Base-by-base conservation (phyloP, 1,284 basidiomycete species). In the Ceratobasidium sp. region DNA sequence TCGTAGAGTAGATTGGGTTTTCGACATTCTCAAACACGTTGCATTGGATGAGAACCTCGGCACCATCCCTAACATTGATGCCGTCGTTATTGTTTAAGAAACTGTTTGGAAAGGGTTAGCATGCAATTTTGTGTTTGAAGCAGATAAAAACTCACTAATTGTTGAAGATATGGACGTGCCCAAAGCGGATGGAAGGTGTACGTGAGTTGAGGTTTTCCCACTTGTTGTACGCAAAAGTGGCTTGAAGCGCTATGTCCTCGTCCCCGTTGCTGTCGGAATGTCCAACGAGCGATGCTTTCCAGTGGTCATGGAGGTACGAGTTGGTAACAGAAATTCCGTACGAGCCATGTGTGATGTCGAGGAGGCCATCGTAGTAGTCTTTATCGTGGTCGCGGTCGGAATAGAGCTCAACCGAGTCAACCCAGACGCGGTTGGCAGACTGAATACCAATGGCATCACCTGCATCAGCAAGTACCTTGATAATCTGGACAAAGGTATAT, bases 31-130 rank as follows among this genome's bases (percentile, higher is more conserved):
- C 62, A 48, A 84, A 87, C 57, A 87, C 85, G 79, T 87, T 87
- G 84, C 87, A 87, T 81, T 88, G 84, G 65, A 88, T 86, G 0
- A 67, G 30, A 30, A 35, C 41, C 27, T 27, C 65, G 16, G 65
- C 41, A n/a, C 65, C 65, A 23, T 44, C n/a, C 35, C 44, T 10
- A 23, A 38, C 10, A 35, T 64, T 64, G 4, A 44, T 44, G 12
- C 46, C 65, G 20, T 67, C 65, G 20, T 67, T 67, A 33, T 67
- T 67, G 27, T 23, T 50, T 44, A 67, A 14, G 23, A 67, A 67
- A 44, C 65, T 67, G 6, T 30, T 33, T 52, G 14, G 16, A 7
- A 62, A 62, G 3, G n/a, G 23, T 67, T 44, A 64, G n/a, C 23
- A 23, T 20, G 20, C 44, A 10, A 44, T 16, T 4, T 12, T 44